Conservation (phyloP, 495 filamentous ascomycete genomes). For the Neurospora terricola region DNA sequence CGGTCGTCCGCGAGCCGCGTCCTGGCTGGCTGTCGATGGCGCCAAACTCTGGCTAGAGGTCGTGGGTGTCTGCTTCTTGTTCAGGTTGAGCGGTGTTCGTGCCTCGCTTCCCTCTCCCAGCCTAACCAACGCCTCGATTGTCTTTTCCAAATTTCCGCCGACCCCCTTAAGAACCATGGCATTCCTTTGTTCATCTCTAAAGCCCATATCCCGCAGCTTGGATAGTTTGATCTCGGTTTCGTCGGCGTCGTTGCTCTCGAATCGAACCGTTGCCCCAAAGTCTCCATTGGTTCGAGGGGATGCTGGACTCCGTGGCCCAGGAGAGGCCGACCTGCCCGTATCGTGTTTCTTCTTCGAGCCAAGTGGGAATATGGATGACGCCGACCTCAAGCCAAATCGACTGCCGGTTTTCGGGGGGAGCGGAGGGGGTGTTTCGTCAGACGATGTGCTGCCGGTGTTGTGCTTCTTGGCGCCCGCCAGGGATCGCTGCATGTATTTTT, state of each 20-base stretch:
- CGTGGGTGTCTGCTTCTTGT: neutral
- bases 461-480: conserved; percentile 27
- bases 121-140: conserved; percentile 72
- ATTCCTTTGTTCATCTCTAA: conserved; percentile 74
- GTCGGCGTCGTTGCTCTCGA: conserved; percentile 30
- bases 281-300: conserved; percentile 47
- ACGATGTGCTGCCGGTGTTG: conserved; percentile 33
- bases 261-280: conserved; percentile 54
- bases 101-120: conserved; percentile 50
- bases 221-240: conserved; percentile 60
- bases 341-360: conserved; percentile 28
- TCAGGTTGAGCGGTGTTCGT: neutral
- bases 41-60: conserved; percentile 30
- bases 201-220: conserved; percentile 83
- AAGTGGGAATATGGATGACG: conserved; percentile 57
- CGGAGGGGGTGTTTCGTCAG: conserved; percentile 60
- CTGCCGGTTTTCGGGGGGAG: conserved; percentile 74
- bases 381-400: conserved; percentile 66
- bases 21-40: conserved; percentile 21
- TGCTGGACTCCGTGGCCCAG: conserved; percentile 18
- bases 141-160: conserved; percentile 71
- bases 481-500: conserved; percentile 70
- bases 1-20: conserved; percentile 21
- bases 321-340: conserved; percentile 12
- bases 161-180: conserved; percentile 66